phyloP scores from a whole-genome alignment of 169 alveolate species.

The Fabrea salina region DNA sequence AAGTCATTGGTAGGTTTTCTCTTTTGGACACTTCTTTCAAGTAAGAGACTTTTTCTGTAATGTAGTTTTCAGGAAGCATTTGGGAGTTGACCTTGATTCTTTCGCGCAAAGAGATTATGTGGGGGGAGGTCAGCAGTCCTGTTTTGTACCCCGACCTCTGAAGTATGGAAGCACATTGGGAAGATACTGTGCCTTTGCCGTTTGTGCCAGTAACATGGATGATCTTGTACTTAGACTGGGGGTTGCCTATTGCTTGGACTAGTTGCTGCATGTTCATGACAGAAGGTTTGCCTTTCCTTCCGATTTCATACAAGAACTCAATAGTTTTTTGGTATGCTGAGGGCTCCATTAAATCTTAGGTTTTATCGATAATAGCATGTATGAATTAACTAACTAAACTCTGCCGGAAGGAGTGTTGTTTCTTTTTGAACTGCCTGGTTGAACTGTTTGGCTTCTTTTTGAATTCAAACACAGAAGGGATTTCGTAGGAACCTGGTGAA shows the following conservation, averaged over 20 bases:
- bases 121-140: conserved; percentile 91
- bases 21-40: conserved; percentile 41
- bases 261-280: not conserved
- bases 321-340: too few relatives aligned
- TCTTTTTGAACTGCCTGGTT: too few relatives aligned
- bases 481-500: conserved; percentile 4
- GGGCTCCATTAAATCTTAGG: too few relatives aligned
- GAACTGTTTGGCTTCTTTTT: not conserved
- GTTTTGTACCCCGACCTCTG: conserved; percentile 66
- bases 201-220: conserved; percentile 91
- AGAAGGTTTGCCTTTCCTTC: too few relatives aligned
- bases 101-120: conserved; percentile 81
- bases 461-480: not conserved
- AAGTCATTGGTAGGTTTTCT: conserved; percentile 55
- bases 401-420: too few relatives aligned
- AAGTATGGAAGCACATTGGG: conserved; percentile 65
- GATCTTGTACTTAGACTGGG: conserved; percentile 59
- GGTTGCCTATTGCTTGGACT: conserved; percentile 51
- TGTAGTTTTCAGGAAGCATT: conserved; percentile 49
- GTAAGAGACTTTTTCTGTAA: conserved; percentile 35
- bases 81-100: conserved; percentile 72
- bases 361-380: too few relatives aligned
- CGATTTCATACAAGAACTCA: too few relatives aligned
- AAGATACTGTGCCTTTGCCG: conserved; percentile 89
- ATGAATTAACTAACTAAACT: too few relatives aligned